Evolutionary conservation across 345 rosid species (phyloP).

Genomic region (Brassica juncea): DNA sequence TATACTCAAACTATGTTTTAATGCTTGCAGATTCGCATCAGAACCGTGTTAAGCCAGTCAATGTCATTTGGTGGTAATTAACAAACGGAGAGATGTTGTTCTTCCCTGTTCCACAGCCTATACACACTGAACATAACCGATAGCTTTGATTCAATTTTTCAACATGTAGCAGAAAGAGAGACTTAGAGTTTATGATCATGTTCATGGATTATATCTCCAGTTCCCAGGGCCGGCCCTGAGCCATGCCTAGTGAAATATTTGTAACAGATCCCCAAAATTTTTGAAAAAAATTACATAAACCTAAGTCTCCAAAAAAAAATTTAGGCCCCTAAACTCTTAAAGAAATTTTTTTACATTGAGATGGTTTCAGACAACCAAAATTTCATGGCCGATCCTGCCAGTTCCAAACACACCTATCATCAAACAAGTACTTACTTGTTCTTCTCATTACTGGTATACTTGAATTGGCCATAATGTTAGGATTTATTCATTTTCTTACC

Average conservation of each 20-base stretch:
- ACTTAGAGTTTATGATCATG: slow-evolving; percentile 4
- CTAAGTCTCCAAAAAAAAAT: no score
- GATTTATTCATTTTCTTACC: not conserved
- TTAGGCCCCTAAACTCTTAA: no score
- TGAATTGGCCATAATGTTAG: not conserved
- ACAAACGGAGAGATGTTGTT: not conserved
- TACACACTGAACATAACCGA: not conserved
- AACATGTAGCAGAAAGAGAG: not conserved
- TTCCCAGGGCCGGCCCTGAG: not conserved
- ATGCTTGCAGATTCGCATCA: not conserved
- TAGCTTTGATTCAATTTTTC: not conserved
- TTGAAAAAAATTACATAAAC: no score
- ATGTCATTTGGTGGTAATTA: not conserved
- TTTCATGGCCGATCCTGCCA: not conserved
- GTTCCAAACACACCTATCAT: slow-evolving; percentile 2
- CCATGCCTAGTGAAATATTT: no score
- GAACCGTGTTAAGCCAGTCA: not conserved
- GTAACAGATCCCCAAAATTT: no score
- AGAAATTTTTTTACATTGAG: no score
- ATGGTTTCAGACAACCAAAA: no score
- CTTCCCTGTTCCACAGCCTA: not conserved
- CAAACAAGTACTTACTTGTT: not conserved
- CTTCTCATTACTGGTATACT: not conserved
- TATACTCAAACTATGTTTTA: not conserved
- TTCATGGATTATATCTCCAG: slow-evolving; percentile 11